Evolutionary conservation across 2,329 filamentous ascomycete species (phyloP), one percentile per base, ranked within the genome.

Genomic region (Curvularia spicifera): DNA sequence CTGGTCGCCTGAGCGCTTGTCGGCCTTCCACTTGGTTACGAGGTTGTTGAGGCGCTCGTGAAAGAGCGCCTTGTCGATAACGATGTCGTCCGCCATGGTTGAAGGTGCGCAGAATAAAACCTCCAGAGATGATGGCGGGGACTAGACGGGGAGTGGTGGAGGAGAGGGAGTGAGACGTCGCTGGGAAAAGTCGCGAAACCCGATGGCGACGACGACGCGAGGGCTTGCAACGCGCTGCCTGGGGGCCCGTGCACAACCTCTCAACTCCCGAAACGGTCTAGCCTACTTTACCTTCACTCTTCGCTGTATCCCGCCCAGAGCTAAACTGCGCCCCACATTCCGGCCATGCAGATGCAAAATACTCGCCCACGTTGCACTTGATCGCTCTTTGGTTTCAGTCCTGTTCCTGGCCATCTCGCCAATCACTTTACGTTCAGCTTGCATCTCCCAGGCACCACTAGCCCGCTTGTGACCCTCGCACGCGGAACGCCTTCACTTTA

Each of bases 41-140:
- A 99, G 90, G 75, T 90, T 89, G 68, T 89, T 89, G 68, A 98
- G 85, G 75, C 95, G 93, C 82, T 95, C 93, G 79, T 97, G 93
- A 83, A 99, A 99, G 77, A 88, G 84, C 79, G 90, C 89, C 82
- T 89, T 91, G 83, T 98, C 93, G 83, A 99, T 97, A 81, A 91
- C 91, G 81, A 99, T 96, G 80, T 89, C 87, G 69, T 78, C 76
- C 43, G 84, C 84, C 87, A 89, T 89, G 67, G 60, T 50, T 79
- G 74, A 67, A 67, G 71, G 69, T 68, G 61, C 26, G 56, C 50
- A 52, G 42, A 40, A 52, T 12, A 46, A 33, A 42, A 49, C 52
- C 57, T 66, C 68, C 67, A 56, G 51, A 53, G 45, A 46, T 51
- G 60, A 57, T 59, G 70, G 56, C 67, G 46, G 50, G 31, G 45